A percentile compares a stretch with the other conserved stretches of the same genome.
These are phyloP conservation scores for Lipomyces lipofer DNA, from an alignment of 805 yeast genomes.

Conservation along the genomic window DNA sequence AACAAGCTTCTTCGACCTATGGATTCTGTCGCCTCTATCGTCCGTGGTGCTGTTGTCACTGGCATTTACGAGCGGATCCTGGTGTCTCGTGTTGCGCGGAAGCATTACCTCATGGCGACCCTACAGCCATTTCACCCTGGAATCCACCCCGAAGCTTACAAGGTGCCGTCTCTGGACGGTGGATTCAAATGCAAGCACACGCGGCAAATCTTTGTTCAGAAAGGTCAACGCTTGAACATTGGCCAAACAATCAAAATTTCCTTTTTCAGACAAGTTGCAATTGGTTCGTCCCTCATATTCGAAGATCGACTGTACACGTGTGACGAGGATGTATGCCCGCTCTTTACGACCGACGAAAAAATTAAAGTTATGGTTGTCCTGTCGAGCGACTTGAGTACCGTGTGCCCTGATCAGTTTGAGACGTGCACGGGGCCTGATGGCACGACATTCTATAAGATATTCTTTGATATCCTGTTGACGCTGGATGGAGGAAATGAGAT, in stretches of 20 bases:
- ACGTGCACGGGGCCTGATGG: background rate
- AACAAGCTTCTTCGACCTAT: constrained; percentile 16
- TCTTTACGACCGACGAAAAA: constrained; percentile 4
- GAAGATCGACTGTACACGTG: constrained; percentile 18
- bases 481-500: constrained; percentile 29
- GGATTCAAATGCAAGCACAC: constrained; percentile 13
- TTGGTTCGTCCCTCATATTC: constrained; percentile 6
- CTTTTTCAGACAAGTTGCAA: constrained; percentile 12
- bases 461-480: constrained; percentile 13
- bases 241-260: constrained; percentile 9
- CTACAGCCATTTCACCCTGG: constrained; percentile 15
- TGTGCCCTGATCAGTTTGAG: constrained; percentile 2
- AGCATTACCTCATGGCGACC: constrained; percentile 21
- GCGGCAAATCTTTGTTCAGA: constrained; percentile 13
- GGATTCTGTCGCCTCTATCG: constrained; percentile 26
- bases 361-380: constrained; percentile 11
- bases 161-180: constrained; percentile 16
- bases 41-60: constrained; percentile 28
- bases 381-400: constrained; percentile 14
- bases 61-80: constrained; percentile 21
- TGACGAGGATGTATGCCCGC: constrained; percentile 22
- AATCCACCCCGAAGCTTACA: constrained; percentile 16
- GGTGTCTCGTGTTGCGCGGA: constrained; percentile 23
- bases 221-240: constrained; percentile 15
- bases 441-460: constrained; percentile 11